Evolutionary conservation across 2,329 filamentous ascomycete species (phyloP), one percentile per base, ranked within the genome.

Genomic region (Orbilia quercus): DNA sequence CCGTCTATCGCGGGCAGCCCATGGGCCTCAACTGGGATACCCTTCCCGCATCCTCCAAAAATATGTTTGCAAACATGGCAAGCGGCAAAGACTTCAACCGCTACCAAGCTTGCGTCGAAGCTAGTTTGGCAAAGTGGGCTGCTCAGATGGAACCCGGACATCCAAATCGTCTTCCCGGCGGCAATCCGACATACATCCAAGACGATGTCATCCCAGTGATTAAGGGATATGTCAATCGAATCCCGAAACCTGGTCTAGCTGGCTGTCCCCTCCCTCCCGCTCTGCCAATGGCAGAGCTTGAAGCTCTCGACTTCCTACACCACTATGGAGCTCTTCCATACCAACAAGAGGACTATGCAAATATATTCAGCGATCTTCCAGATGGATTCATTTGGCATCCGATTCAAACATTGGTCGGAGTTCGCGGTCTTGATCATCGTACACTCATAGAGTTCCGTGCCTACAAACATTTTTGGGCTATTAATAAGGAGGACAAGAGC

Each of bases 371-470:
- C 16, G 54, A 55, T 7, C 12, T 73, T 18, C 69, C 69, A 31
- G 60, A 73, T 47, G 69, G 69, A 14, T 73, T 73, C 38, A 51
- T 73, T 16, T 73, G 69, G 69, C 69, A 73, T 23, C 69, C 69
- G 1, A 65, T 73, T 34, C 60, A 66, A 45, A 73, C 69, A 0
- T 28, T 66, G 28, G 69, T 62, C 28, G 69, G 69, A 28, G n/a
- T 65, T 12, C 54, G 69, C 16, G 69, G 60, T 9, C 40, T 73
- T 1, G 69, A 73, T 23, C 69, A 73, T 36, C 69, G 69, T 14
- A 73, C 69, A 12, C 42, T 73, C 9, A 14, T 55, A 16, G 69
- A 73, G 34, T 73, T 73, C 14, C 45, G 69, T 44, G 69, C 69
- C 12, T 73, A 66, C 42, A 73, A 73, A 28, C 69, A 60, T 16